A percentile compares a stretch with the other conserved stretches of the same genome.
phyloP scores from a whole-genome alignment of 2,329 filamentous ascomycete genomes.

The Epichloe scottii region DNA sequence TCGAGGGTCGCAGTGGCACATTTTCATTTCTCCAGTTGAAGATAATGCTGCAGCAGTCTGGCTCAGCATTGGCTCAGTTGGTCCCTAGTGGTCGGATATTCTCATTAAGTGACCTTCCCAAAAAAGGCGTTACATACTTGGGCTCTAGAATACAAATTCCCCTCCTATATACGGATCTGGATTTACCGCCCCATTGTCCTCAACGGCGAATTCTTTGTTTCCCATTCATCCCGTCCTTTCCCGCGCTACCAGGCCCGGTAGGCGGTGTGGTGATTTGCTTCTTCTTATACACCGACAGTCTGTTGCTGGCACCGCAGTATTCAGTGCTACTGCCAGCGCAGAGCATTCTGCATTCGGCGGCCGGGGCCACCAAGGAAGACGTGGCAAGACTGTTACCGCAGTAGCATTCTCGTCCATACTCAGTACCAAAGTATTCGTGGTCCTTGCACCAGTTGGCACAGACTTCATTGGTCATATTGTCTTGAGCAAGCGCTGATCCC shows the following conservation, averaged over 20 bases:
- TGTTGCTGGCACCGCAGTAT: slow-evolving; percentile 27
- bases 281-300: slow-evolving; percentile 24
- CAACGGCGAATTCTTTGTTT: neutral
- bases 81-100: too few relatives aligned
- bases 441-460: slow-evolving; percentile 21
- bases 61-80: too few relatives aligned
- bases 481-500: slow-evolving; percentile 11
- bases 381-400: slow-evolving; percentile 19
- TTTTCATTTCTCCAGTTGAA: too few relatives aligned
- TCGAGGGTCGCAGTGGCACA: too few relatives aligned
- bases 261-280: slow-evolving; percentile 6
- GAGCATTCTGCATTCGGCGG: slow-evolving; percentile 26
- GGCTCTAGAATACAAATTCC: too few relatives aligned
- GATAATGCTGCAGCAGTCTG: too few relatives aligned
- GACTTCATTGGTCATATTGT: slow-evolving; percentile 20
- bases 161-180: neutral
- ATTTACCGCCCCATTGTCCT: neutral
- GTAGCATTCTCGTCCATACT: slow-evolving; percentile 26
- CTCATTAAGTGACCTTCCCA: too few relatives aligned
- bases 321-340: slow-evolving; percentile 25
- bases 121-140: too few relatives aligned
- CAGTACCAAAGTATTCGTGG: slow-evolving; percentile 23
- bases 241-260: neutral
- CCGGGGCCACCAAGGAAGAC: slow-evolving; percentile 17
- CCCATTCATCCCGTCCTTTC: neutral